Evolutionary conservation across 2,329 filamentous ascomycete species (phyloP).

Genomic region (Sarocladium strictum): DNA sequence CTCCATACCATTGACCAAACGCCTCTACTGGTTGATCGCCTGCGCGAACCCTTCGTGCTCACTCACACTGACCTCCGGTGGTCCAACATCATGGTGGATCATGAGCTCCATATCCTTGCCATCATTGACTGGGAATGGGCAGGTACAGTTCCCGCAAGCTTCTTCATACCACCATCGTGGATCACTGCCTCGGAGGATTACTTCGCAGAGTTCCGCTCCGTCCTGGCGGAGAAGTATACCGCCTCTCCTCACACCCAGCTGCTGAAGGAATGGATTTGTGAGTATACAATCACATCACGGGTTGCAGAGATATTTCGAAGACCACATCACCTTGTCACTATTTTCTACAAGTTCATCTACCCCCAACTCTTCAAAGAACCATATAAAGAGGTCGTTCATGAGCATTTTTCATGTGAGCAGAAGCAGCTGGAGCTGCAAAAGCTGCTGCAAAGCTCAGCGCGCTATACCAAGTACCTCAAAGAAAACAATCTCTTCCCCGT

Average conservation of each 20-base stretch:
- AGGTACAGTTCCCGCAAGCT: constrained; percentile 1
- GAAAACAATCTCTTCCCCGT: too few relatives aligned
- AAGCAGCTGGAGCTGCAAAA: too few relatives aligned
- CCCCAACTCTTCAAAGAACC: constrained; percentile 5
- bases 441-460: too few relatives aligned
- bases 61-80: constrained; percentile 10
- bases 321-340: background rate
- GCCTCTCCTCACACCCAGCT: background rate
- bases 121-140: constrained; percentile 13
- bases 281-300: too few relatives aligned
- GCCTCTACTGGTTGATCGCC: too few relatives aligned
- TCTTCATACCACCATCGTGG: constrained; percentile 11
- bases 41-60: constrained; percentile 11
- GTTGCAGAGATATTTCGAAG: too few relatives aligned
- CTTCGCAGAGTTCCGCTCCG: constrained; percentile 10
- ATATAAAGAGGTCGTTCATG: too few relatives aligned
- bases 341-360: constrained; percentile 13
- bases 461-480: too few relatives aligned
- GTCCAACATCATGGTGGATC: constrained; percentile 11
- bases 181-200: constrained; percentile 11
- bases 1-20: constrained; percentile 9
- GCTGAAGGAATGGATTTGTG: constrained; percentile 10
- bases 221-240: constrained; percentile 5
- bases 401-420: too few relatives aligned
- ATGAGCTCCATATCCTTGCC: constrained; percentile 11